Conservation (phyloP, 495 filamentous ascomycete genomes). For the Chaetomium fimeti region DNA sequence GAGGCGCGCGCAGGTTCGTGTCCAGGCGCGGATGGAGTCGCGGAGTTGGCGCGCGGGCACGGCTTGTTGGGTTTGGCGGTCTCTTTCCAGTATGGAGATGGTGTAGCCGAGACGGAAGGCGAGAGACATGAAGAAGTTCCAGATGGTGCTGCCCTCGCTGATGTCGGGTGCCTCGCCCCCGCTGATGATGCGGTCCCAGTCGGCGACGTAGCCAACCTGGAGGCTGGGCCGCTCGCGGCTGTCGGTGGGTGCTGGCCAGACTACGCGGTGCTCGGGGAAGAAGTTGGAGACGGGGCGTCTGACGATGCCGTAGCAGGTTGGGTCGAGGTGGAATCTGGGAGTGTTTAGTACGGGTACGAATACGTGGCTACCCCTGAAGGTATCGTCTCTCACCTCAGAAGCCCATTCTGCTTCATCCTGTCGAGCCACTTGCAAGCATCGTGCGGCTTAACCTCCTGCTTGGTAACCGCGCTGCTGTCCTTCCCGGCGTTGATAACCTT, state of each 20-base stretch:
- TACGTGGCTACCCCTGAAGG: background rate
- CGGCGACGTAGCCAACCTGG: conserved; percentile 2
- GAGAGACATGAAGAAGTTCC: conserved; percentile 30
- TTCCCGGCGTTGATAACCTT: conserved; percentile 29
- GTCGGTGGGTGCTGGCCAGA: background rate
- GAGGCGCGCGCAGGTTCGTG: background rate
- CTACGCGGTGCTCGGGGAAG: conserved; percentile 34
- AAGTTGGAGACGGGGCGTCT: conserved; percentile 18
- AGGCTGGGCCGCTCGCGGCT: conserved; percentile 7
- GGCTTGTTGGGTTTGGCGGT: background rate
- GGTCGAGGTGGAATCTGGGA: conserved; percentile 27
- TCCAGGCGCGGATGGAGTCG: conserved; percentile 14
- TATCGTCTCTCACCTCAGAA: conserved; percentile 19
- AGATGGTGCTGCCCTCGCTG: background rate
- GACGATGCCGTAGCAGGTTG: conserved; percentile 31
- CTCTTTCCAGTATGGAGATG: conserved; percentile 16
- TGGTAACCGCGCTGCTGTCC: conserved; percentile 19
- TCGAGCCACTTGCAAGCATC: conserved; percentile 35
- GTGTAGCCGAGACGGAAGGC: conserved; percentile 32
- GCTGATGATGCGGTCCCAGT: conserved; percentile 18
- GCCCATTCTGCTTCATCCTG: conserved; percentile 23
- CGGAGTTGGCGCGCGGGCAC: background rate
- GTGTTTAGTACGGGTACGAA: background rate
- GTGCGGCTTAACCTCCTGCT: conserved; percentile 26
- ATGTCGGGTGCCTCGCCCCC: background rate